A percentile compares a stretch with the other conserved stretches of the same genome.
These are phyloP conservation scores for Suhomyces chickasaworum DNA, from an alignment of 1,139 yeast species.

Conservation along the genomic window DNA sequence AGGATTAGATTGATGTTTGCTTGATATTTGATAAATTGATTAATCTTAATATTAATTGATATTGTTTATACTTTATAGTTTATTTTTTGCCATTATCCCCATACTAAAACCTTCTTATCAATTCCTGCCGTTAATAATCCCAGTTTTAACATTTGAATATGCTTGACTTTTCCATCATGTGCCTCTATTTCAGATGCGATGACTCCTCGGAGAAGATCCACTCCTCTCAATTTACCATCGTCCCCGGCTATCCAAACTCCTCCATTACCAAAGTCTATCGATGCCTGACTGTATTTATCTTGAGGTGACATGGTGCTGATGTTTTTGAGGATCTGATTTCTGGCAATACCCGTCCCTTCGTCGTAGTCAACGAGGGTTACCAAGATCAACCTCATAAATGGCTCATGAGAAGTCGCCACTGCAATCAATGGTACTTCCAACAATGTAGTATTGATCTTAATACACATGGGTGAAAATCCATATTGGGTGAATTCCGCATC, in stretches of 20 bases:
- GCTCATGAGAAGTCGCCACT: slow-evolving; percentile 74
- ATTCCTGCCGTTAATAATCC: slow-evolving; percentile 6
- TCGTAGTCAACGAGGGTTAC: slow-evolving; percentile 41
- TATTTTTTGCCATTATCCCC: slow-evolving; percentile 4
- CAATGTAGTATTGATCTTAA: slow-evolving; percentile 31
- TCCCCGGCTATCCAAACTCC: slow-evolving; percentile 67
- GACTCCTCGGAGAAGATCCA: slow-evolving; percentile 42
- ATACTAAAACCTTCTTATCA: slow-evolving; percentile 37
- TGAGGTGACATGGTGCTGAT: slow-evolving; percentile 66
- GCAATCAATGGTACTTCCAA: slow-evolving; percentile 38
- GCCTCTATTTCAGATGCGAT: slow-evolving; percentile 29
- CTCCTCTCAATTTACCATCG: slow-evolving; percentile 64
- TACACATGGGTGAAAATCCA: slow-evolving; percentile 61
- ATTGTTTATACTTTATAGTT: too few relatives aligned
- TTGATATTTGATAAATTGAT: too few relatives aligned
- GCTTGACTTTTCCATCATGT: slow-evolving; percentile 53
- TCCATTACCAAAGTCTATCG: slow-evolving; percentile 42
- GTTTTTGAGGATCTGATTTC: slow-evolving; percentile 57
- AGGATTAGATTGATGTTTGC: too few relatives aligned
- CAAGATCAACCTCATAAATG: slow-evolving; percentile 67
- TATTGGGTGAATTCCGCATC: slow-evolving; percentile 75
- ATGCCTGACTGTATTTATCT: slow-evolving; percentile 65
- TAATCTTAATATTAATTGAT: too few relatives aligned
- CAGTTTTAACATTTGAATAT: slow-evolving; percentile 14
- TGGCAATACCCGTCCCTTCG: slow-evolving; percentile 19